Percentiles rank a stretch among this genome's conserved stretches.
phyloP scores from a whole-genome alignment of 441 rosid species.

The Kokia cookei region DNA sequence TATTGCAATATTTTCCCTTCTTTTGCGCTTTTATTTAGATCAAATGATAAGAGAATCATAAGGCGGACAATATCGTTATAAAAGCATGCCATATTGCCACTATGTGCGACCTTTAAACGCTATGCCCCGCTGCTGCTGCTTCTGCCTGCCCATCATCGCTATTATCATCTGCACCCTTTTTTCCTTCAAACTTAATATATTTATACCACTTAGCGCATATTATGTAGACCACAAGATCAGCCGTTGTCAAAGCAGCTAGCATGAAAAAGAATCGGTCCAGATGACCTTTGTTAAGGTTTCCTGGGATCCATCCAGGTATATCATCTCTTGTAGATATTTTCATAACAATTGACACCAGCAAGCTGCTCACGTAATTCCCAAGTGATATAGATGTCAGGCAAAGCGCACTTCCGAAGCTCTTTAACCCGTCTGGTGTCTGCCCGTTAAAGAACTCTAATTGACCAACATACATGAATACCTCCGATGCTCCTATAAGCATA shows the following conservation, averaged over 20 bases:
- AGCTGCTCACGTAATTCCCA: conserved; percentile 67
- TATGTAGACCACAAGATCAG: conserved; percentile 46
- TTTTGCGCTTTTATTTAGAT: too few relatives aligned
- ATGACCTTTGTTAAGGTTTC: conserved; percentile 63
- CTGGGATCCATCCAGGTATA: conserved; percentile 73
- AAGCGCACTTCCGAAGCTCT: conserved; percentile 72
- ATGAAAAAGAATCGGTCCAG: conserved; percentile 63
- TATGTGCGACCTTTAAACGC: not conserved
- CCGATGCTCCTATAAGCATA: conserved; percentile 61
- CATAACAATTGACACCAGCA: conserved; percentile 56
- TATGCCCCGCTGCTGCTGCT: not conserved
- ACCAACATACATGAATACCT: conserved; percentile 77
- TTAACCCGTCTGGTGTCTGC: conserved; percentile 64
- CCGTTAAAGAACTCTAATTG: conserved; percentile 71
- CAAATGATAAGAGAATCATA: too few relatives aligned
- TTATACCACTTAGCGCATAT: conserved; percentile 60
- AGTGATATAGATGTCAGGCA: conserved; percentile 71
- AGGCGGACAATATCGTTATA: too few relatives aligned
- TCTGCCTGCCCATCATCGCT: not conserved
- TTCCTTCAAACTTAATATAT: conserved; percentile 42
- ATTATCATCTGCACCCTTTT: not conserved
- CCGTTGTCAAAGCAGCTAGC: conserved; percentile 49
- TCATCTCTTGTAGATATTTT: conserved; percentile 44
- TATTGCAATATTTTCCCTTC: too few relatives aligned
- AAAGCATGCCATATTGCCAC: too few relatives aligned